Conservation (phyloP, 1,139 yeast species). For the Saccharomyces hybrid region DNA sequence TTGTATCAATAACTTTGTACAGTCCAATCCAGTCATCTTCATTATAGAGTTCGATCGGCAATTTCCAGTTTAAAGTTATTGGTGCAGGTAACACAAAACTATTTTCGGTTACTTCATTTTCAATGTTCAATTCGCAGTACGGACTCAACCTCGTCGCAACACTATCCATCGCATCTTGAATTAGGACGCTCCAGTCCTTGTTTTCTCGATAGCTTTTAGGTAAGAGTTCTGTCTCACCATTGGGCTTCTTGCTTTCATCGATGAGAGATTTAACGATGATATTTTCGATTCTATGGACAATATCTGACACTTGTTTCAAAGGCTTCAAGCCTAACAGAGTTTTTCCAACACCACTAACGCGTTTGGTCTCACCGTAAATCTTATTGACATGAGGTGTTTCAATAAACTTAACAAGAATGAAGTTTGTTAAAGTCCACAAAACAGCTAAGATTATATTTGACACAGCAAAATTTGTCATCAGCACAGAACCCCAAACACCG, state of each 20-base stretch:
- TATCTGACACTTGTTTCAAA: conserved; percentile 30
- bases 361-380: conserved; percentile 57
- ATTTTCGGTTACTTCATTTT: background rate
- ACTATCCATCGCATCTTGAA: conserved; percentile 2
- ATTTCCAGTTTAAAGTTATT: conserved; percentile 48
- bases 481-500: conserved; percentile 73
- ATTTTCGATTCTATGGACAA: conserved; percentile 27
- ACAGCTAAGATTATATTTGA: conserved; percentile 52
- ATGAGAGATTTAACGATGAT: conserved; percentile 19
- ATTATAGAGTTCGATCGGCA: conserved; percentile 40
- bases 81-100: conserved; percentile 34
- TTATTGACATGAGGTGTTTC: conserved; percentile 78
- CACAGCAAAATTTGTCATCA: conserved; percentile 50
- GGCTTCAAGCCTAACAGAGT: conserved; percentile 39
- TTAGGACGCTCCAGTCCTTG: conserved; percentile 2
- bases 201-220: conserved; percentile 2
- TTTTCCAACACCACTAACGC: conserved; percentile 55
- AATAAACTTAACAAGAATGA: conserved; percentile 62
- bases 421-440: conserved; percentile 63
- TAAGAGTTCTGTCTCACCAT: background rate
- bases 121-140: conserved; percentile 3
- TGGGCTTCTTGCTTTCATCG: conserved; percentile 4
- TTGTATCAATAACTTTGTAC: conserved; percentile 58
- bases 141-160: conserved; percentile 2
- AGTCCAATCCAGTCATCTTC: conserved; percentile 72